Base-by-base conservation (phyloP, 1,284 basidiomycete species). In the Pterula multifida region DNA sequence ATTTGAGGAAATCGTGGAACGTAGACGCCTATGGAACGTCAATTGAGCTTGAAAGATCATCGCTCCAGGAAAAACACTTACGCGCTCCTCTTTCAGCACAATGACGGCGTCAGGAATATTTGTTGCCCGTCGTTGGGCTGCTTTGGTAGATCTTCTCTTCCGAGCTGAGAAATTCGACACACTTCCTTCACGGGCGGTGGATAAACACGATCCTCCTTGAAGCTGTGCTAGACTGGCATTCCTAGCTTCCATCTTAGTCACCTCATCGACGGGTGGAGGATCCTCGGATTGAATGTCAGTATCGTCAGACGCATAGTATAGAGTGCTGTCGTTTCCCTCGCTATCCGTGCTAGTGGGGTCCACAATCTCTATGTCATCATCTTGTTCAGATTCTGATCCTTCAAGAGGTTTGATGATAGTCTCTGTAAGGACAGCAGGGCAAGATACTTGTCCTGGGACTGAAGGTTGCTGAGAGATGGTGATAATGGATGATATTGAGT, bases 1-100 rank as follows among this genome's bases (percentile, higher is more conserved):
- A 90, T 68, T 85, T 86, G 51, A 91, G 75, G 60, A 90, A 87
- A 64, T 90, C 89, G 54, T 90, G 88, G 61, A 91, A 90, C 13
- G 79, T 85, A 60, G 69, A 75, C 2, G 89, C 86, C 79, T 84
- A 55, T 23, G 24, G 19, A 39, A 25, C 28, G 21, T 42, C 17
- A 12, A 45, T 19, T 35, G 36, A 32, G 13, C 23, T n/a, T n/a
- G 25, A 36, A 55, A 3, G 36, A 36, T 17, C 23, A 17, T 49
- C 24, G 35, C 26, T 36, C 13, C 23, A 4, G 26, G 42, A 11
- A 36, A 32, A 50, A 25, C 26, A 58, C 70, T 25, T 57, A 82
- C 82, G 60, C 80, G 79, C 65, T 91, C 88, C 63, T 91, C 88
- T 56, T 85, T 85, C 49, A 91, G 72, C 12, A 88, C 77, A 49